Conservation (phyloP, 805 yeast genomes). For the Lachancea cidri region DNA sequence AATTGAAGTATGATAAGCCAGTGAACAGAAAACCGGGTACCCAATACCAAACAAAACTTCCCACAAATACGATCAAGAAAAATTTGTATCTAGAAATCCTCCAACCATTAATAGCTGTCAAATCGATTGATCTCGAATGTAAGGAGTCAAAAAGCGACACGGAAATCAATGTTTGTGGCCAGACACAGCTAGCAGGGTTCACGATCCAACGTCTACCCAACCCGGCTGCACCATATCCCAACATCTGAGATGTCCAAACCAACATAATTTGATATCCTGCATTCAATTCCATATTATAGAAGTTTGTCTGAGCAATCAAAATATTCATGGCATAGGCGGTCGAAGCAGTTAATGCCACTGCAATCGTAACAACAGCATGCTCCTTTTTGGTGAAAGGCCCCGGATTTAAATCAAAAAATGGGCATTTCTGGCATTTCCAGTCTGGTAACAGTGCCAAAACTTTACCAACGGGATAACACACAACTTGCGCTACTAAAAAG, state of each 20-base stretch:
- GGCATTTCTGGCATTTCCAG: conserved; percentile 27
- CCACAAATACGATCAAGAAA: conserved; percentile 39
- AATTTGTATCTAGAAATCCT: conserved; percentile 45
- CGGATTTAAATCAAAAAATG: conserved; percentile 43
- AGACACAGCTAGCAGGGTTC: conserved; percentile 54
- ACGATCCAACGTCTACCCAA: conserved; percentile 52
- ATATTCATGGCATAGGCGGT: conserved; percentile 57
- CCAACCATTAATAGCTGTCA: conserved; percentile 55
- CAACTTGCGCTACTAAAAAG: conserved; percentile 47
- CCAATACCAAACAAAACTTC: conserved; percentile 57
- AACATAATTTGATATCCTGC: conserved; percentile 46
- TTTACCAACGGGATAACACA: conserved; percentile 50
- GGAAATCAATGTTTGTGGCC: conserved; percentile 61
- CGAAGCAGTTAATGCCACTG: conserved; percentile 38
- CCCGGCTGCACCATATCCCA: conserved; percentile 67
- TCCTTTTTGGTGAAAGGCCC: conserved; percentile 51
- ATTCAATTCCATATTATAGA: conserved; percentile 42
- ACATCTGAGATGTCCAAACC: conserved; percentile 52
- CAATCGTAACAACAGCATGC: conserved; percentile 46
- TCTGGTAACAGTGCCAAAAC: conserved; percentile 41
- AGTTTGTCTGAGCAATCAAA: conserved; percentile 43
- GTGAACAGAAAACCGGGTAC: conserved; percentile 60
- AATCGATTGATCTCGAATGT: conserved; percentile 35
- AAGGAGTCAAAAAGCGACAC: conserved; percentile 52
- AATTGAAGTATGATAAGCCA: conserved; percentile 55